Evolutionary conservation across 2,329 filamentous ascomycete genomes (phyloP), one percentile per base, ranked within the genome.

Genomic region (Dactylellina parvicollis): DNA sequence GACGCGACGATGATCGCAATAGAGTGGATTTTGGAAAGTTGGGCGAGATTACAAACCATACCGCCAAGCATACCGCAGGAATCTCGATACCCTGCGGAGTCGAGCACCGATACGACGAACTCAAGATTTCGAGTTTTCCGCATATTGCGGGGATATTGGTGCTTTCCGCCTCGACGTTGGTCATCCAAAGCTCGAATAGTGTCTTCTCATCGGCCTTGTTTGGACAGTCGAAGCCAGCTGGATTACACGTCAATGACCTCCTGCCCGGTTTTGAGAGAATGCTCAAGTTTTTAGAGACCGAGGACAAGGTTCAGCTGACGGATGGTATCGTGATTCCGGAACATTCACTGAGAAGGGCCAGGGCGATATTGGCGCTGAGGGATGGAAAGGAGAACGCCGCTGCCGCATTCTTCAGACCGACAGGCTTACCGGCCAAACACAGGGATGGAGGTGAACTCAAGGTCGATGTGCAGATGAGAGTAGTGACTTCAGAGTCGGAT

Each of bases 291-390:
- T 84, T 99, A 77, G 92, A 88, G 3, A 90, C 96, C 62, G 92
- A 97, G 79, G 93, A 99, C 77, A 89, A 91, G 40, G 85, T 97
- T 55, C 85, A 89, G 56, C 84, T 98, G 24, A 86, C 90, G 9
- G 95, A 99, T 80, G 95, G 95, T n/a, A 93, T 97, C 78, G 93
- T 99, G 14, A 90, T 99, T 64, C 93, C 95, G 0, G 95, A 99
- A 80, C 93, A 97, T 79, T 96, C 92, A 78, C 98, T 99, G 82
- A 88, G 95, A 67, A 89, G 93, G 76, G 95, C 95, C 4, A 87
- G 92, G 67, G 92, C 92, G 2, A 86, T 96, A 59, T 85, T 96
- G 22, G 90, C 91, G 1, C 84, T 98, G 65, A 89, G 91, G 62
- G 91, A 97, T 79, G 92, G 91, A 26, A 91, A 89, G 47, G 87